Base-by-base conservation (phyloP, 768 basidiomycete genomes). In the Chalciporus piperatus region DNA sequence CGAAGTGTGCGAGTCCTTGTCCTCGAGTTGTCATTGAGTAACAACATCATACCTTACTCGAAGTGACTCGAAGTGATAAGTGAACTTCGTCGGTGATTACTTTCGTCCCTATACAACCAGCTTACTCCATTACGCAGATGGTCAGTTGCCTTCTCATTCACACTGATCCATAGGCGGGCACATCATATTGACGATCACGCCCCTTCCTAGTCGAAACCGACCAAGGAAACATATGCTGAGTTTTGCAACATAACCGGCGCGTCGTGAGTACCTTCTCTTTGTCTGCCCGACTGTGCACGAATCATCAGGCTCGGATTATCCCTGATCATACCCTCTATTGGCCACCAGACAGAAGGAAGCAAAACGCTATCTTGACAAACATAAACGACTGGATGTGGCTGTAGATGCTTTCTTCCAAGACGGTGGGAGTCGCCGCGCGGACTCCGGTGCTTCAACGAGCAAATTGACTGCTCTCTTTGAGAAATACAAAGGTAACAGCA, bases 341-440 rank as follows among this genome's bases (percentile, higher is more conserved):
- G 19, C 20, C 48, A 50, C 37, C 44, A 77, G 77, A 11, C 27
- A 52, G 47, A 73, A 68, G 48, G 87, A 89, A 53, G 89, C 87
- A 11, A 81, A 70, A 58, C 80, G 80, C 62, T 89, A 80, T 69
- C 65, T 91, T 42, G 82, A 88, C 55, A 83, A 81, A 58, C 75
- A 87, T 71, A 83, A 81, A 59, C 79, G 83, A 33, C 68, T 88
- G 39, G 89, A 92, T 48, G 67, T 74, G n/a, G 89, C 89, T 20
- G 70, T 89, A 41, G 85, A 91, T 65, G 82, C 85, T 1, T 92
- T 75, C 65, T 88, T 80, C 70, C 81, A 78, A 58, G 79, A 87
- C 48, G 40, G 49, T 17, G 50, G 48, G 1, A 23, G 9, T 12
- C 53, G 61, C 17, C 47, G 54, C 16, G 3, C 44, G 1, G 59